Conservation (phyloP, 352 stramenopile genomes). For the Pythium rishiriense region DNA sequence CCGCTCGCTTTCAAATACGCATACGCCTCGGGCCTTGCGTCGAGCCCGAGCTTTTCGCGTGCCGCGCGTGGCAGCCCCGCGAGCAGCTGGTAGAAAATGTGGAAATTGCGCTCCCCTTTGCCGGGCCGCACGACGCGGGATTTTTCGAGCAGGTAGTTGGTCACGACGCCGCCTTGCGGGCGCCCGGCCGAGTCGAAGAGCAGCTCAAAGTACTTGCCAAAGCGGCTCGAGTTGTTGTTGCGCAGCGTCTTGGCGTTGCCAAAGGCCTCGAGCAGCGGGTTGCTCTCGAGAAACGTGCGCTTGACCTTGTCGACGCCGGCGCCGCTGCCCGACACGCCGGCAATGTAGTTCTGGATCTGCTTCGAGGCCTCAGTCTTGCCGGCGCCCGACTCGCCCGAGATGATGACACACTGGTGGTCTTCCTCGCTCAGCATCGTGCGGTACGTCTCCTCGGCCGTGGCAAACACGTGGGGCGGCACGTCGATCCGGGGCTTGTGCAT, state of each 20-base stretch:
- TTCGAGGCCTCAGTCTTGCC: slow-evolving; percentile 89
- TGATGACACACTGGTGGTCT: slow-evolving; percentile 91
- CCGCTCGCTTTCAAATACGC: slow-evolving; percentile 89
- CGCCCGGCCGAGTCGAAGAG: slow-evolving; percentile 89
- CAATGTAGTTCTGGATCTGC: slow-evolving; percentile 91
- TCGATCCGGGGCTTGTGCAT: slow-evolving; percentile 87
- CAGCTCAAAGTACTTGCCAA: slow-evolving; percentile 96
- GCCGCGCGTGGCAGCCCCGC: slow-evolving; percentile 61
- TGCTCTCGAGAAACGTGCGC: slow-evolving; percentile 92
- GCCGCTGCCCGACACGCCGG: slow-evolving; percentile 73
- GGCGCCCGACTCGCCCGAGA: slow-evolving; percentile 82
- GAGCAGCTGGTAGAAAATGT: slow-evolving; percentile 95
- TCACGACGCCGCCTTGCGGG: slow-evolving; percentile 86
- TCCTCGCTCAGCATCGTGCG: slow-evolving; percentile 87
- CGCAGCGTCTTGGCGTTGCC: slow-evolving; percentile 95
- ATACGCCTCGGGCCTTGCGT: slow-evolving; percentile 64
- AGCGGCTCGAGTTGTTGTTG: slow-evolving; percentile 95
- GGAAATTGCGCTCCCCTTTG: slow-evolving; percentile 92
- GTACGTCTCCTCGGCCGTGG: slow-evolving; percentile 85
- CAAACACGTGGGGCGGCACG: slow-evolving; percentile 84
- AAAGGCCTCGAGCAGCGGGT: slow-evolving; percentile 96
- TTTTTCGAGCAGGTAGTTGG: slow-evolving; percentile 93
- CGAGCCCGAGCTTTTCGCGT: slow-evolving; percentile 70
- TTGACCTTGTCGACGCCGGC: slow-evolving; percentile 88
- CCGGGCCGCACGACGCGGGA: slow-evolving; percentile 85